Evolutionary conservation across 2,329 filamentous ascomycete genomes (phyloP).

Genomic region (Venturia nashicola): DNA sequence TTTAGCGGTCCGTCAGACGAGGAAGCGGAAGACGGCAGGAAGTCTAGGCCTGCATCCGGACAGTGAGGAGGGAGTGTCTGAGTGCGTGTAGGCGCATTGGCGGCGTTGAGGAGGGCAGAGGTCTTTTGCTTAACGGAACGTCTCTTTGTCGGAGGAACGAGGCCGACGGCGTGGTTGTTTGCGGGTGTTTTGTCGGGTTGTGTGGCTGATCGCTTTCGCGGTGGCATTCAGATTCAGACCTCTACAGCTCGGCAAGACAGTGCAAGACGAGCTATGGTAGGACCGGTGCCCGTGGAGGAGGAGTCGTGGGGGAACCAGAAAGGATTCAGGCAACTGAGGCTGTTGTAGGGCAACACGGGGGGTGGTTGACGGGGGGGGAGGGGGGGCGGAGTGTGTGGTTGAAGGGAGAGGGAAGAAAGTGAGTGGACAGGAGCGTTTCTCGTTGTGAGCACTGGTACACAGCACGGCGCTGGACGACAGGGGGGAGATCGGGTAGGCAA

Average conservation of each 20-base stretch:
- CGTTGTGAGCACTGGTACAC: no score
- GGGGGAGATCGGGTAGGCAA: no score
- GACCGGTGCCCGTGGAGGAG: background rate
- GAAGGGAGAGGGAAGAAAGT: background rate
- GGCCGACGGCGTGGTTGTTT: constrained; percentile 71
- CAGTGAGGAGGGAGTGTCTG: background rate
- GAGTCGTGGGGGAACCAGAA: background rate
- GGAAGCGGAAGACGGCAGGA: background rate
- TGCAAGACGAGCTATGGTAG: constrained; percentile 26
- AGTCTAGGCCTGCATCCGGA: constrained; percentile 4
- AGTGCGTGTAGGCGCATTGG: constrained; percentile 11
- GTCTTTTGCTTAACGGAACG: constrained; percentile 42
- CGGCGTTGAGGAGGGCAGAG: constrained; percentile 32
- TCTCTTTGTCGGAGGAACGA: constrained; percentile 61
- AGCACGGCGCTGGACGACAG: no score
- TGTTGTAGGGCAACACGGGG: background rate
- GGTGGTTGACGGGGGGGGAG: no score
- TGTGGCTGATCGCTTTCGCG: constrained; percentile 29
- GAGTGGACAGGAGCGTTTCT: background rate
- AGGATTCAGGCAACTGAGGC: background rate
- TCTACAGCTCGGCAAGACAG: constrained; percentile 27
- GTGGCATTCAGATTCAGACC: constrained; percentile 30
- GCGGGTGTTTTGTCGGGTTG: constrained; percentile 32
- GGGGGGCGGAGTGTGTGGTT: background rate
- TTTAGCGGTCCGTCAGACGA: background rate